Base-by-base conservation (phyloP, 2,329 filamentous ascomycete genomes). In the Periconia sp. region DNA sequence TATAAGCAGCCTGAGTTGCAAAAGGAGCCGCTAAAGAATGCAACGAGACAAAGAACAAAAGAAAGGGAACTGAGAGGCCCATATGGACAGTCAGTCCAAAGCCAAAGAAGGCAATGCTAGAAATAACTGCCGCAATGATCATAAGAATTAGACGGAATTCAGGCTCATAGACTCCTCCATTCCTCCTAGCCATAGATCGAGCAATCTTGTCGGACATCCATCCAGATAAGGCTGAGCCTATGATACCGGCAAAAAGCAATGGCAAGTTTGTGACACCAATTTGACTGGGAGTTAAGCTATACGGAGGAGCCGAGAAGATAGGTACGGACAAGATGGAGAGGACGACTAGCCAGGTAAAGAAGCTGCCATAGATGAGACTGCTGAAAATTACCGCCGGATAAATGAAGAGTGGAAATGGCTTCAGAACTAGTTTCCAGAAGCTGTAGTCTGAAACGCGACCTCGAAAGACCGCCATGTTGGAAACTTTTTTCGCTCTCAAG, bases 231-330 rank as follows among this genome's bases (percentile, higher is more conserved):
- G 46, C 46, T 5, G 42, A 42, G 17, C 36, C 21, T 32, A 52
- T 10, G 9, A 52, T 26, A 18, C 46, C 42, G 9, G 41, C 42
- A 8, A 52, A 16, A 22, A 52, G 47, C 4, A 41, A 25, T 6
- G 49, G 49, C 11, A 52, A 16, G 31, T 52, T 52, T 11, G 43
- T 52, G 23, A 52, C 32, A 19, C 46, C 49, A 15, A 52, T 52
- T 34, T 50, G 24, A n/a, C 33, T 41, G 5, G 49, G 46, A 10
- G 28, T 40, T 7, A 52, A 25, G 13, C 50, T 36, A 13, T 52
- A 52, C 6, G 49, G 49, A 8, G 49, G 42, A 9, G 43, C 25
- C 5, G 46, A 46, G 21, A 52, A 15, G n/a, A n/a, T n/a, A n/a
- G n/a, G n/a, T n/a, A n/a, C n/a, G n/a, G n/a, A n/a, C 11, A 52